A percentile compares a stretch with the other conserved stretches of the same genome.
phyloP scores from a whole-genome alignment of 2,329 filamentous ascomycete genomes.

The Xylariaceae sp. region DNA sequence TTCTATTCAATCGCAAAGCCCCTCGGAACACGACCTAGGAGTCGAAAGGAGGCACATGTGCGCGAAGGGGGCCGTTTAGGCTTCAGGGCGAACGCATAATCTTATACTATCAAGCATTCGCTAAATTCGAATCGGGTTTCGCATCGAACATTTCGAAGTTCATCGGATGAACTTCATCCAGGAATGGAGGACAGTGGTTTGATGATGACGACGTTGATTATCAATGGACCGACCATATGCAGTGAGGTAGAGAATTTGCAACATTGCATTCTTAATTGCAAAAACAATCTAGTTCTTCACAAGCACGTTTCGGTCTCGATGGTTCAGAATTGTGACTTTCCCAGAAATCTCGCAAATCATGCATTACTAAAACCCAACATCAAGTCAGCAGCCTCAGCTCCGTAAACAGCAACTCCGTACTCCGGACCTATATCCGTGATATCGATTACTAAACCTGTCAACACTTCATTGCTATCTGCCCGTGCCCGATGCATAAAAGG shows the following conservation, averaged over 20 bases:
- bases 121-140: not conserved
- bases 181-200: not conserved
- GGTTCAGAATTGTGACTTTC: not conserved
- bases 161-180: not conserved
- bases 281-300: not conserved
- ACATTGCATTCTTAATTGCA: not conserved
- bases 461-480: too few species aligned
- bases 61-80: not conserved
- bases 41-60: not conserved
- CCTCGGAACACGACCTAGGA: not conserved
- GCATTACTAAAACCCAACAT: not conserved
- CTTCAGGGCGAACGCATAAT: not conserved
- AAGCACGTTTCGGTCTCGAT: not conserved
- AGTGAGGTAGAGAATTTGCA: not conserved
- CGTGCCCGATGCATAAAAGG: too few species aligned
- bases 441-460: too few species aligned
- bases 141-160: not conserved
- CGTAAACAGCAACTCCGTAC: slow-evolving; percentile 11
- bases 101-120: not conserved
- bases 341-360: too few species aligned
- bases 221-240: not conserved
- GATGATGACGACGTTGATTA: not conserved
- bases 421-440: not conserved
- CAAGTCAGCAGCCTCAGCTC: not conserved
- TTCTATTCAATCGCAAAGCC: not conserved